Conservation (phyloP, 441 rosid genomes). For the Euphorbia schlechtendalii region DNA sequence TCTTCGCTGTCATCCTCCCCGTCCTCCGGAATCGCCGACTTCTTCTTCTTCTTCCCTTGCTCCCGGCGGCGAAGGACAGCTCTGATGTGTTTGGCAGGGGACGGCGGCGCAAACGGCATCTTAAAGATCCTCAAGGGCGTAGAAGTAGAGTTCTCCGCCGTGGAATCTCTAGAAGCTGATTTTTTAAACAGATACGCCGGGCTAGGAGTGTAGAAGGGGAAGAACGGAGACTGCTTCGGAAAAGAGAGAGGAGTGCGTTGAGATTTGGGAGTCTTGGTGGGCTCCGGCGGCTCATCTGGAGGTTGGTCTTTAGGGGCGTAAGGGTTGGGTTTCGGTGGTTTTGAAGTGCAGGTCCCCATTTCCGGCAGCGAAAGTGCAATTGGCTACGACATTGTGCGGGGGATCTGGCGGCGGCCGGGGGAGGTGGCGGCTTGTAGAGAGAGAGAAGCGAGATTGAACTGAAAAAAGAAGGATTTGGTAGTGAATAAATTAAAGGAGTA, state of each 20-base stretch:
- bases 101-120: conserved; percentile 76
- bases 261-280: conserved; percentile 31
- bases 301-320: conserved; percentile 40
- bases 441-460: neutral
- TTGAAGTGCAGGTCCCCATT: conserved; percentile 84
- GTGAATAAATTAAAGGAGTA: neutral
- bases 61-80: conserved; percentile 42
- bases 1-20: conserved; percentile 50
- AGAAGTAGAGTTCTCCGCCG: conserved; percentile 16
- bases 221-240: conserved; percentile 52
- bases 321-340: conserved; percentile 61
- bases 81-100: conserved; percentile 88
- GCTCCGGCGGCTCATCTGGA: conserved; percentile 29
- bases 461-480: neutral
- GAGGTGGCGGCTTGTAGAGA: conserved; percentile 2
- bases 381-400: conserved; percentile 6
- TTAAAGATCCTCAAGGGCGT: conserved; percentile 62
- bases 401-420: neutral
- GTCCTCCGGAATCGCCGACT: conserved; percentile 37
- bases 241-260: conserved; percentile 27
- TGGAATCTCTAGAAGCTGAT: conserved; percentile 25
- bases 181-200: conserved; percentile 54
- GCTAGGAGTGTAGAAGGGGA: conserved; percentile 69
- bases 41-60: conserved; percentile 29
- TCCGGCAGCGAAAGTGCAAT: neutral